phyloP scores from a whole-genome alignment of 1,284 basidiomycete genomes.

The Cryptococcus sp. region DNA sequence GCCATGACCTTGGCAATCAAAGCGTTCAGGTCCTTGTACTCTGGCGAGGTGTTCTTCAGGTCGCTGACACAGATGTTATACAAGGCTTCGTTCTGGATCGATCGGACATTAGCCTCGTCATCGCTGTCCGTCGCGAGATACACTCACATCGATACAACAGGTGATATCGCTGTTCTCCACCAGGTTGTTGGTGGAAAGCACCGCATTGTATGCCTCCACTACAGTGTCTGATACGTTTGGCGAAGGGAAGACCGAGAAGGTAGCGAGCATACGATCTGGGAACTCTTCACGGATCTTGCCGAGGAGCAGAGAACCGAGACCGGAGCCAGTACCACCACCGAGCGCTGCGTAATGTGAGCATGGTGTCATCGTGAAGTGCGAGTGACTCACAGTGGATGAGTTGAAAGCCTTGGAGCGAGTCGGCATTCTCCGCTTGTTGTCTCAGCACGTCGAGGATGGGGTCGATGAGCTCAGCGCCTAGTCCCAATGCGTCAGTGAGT shows the following conservation, averaged over 20 bases:
- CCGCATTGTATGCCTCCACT: constrained; percentile 87
- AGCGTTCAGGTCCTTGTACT: constrained; percentile 75
- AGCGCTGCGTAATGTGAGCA: constrained; percentile 56
- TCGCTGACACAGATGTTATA: constrained; percentile 80
- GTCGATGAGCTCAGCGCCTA: constrained; percentile 90
- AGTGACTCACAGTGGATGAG: constrained; percentile 68
- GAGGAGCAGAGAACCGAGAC: constrained; percentile 77
- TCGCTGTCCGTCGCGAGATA: neutral
- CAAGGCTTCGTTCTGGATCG: constrained; percentile 85
- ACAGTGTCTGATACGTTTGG: constrained; percentile 95
- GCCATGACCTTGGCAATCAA: constrained; percentile 60
- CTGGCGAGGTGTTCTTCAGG: constrained; percentile 70
- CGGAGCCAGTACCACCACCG: constrained; percentile 90
- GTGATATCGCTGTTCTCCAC: constrained; percentile 89
- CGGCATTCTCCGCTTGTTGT: constrained; percentile 75
- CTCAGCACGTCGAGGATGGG: constrained; percentile 74
- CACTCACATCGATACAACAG: constrained; percentile 65
- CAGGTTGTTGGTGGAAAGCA: constrained; percentile 87
- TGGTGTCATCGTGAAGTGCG: neutral
- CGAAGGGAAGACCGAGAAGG: constrained; percentile 88
- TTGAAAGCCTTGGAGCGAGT: constrained; percentile 92
- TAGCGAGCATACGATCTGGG: constrained; percentile 90
- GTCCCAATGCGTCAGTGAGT: neutral
- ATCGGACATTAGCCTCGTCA: neutral
- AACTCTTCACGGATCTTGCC: constrained; percentile 89